Conservation (phyloP, 2,329 filamentous ascomycete species). For the Aphanocladium album region DNA sequence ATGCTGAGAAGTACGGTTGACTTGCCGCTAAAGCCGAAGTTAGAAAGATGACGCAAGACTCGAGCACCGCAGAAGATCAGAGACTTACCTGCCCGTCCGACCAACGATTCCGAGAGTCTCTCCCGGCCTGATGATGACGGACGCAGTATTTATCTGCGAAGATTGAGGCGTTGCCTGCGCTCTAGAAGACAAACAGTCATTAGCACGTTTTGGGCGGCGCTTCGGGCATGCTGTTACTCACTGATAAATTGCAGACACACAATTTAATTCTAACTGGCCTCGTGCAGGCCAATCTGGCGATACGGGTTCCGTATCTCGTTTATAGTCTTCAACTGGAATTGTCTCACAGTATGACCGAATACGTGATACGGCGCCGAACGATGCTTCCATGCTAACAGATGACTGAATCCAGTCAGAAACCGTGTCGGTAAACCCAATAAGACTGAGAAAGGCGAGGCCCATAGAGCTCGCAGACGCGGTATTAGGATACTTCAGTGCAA, state of each 20-base stretch:
- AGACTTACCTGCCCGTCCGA: not conserved
- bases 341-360: not conserved
- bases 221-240: not conserved
- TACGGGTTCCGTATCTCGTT: not conserved
- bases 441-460: not conserved
- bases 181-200: not conserved
- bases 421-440: not conserved
- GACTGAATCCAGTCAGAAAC: not conserved
- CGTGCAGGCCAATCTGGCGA: not conserved
- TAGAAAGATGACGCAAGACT: not conserved
- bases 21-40: not conserved
- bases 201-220: not conserved
- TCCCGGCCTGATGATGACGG: not conserved
- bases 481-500: not conserved
- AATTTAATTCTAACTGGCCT: not conserved
- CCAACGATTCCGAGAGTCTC: slow-evolving; percentile 2
- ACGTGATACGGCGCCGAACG: not conserved
- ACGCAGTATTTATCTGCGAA: not conserved
- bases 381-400: not conserved
- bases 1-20: not conserved
- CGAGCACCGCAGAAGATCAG: not conserved
- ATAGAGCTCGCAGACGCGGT: not conserved
- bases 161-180: not conserved
- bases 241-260: not conserved
- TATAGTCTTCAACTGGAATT: not conserved